Percentiles rank a stretch among this genome's conserved stretches.
phyloP scores from a whole-genome alignment of 768 basidiomycete genomes.

The Melanogaster broomeanus region DNA sequence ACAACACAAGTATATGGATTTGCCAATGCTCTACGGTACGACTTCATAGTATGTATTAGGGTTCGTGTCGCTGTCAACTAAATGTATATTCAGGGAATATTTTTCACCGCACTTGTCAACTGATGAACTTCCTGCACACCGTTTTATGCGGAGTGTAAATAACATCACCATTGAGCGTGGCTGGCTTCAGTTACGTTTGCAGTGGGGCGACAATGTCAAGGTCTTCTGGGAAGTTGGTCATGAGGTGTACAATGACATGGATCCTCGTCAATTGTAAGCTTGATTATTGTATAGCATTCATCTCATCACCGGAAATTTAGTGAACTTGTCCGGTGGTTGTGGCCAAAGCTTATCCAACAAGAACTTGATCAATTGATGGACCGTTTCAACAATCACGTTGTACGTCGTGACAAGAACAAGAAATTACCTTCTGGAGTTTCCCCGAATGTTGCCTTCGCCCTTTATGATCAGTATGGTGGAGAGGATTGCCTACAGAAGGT shows the following conservation, averaged over 20 bases:
- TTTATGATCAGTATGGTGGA: conserved; percentile 15
- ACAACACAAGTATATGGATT: conserved; percentile 29
- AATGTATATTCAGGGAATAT: conserved; percentile 14
- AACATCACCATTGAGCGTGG: conserved; percentile 33
- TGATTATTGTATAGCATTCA: no score
- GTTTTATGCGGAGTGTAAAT: conserved; percentile 27
- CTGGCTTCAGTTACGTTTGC: conserved; percentile 28
- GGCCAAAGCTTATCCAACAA: conserved; percentile 28
- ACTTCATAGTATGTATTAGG: not conserved
- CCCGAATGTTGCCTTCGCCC: conserved; percentile 20
- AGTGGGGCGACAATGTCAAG: conserved; percentile 33
- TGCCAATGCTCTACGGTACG: conserved; percentile 28
- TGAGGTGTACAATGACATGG: conserved; percentile 20
- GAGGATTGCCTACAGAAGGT: conserved; percentile 20
- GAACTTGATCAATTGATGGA: conserved; percentile 22
- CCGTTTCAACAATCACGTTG: conserved; percentile 16
- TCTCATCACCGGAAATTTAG: no score
- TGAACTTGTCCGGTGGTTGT: conserved; percentile 31
- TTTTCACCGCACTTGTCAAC: conserved; percentile 17
- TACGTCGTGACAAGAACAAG: conserved; percentile 20
- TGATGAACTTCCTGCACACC: conserved; percentile 27
- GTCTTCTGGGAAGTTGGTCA: conserved; percentile 20
- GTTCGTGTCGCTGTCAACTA: no score
- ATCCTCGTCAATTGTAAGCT: conserved; percentile 17
- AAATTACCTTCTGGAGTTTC: conserved; percentile 23